Conservation (phyloP, 495 filamentous ascomycete genomes). For the Terfezia claveryi region DNA sequence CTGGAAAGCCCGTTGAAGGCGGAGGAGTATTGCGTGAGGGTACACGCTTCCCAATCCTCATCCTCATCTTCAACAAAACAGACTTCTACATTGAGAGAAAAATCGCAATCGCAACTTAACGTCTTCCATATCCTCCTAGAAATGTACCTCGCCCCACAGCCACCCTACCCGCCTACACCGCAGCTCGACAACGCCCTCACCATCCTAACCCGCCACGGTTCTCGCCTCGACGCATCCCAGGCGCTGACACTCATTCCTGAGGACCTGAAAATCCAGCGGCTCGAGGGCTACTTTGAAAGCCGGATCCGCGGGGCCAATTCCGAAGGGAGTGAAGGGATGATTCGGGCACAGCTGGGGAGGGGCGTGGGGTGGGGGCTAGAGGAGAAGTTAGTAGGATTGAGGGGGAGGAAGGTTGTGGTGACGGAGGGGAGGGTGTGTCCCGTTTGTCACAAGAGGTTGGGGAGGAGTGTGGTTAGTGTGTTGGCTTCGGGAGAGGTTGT, state of each 20-base stretch:
- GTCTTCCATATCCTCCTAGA: conserved; percentile 83
- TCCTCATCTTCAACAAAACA: conserved; percentile 17
- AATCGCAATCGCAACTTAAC: conserved; percentile 26
- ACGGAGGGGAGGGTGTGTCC: conserved; percentile 72
- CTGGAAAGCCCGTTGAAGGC: conserved; percentile 69
- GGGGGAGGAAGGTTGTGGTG: conserved; percentile 56
- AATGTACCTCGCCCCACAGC: conserved; percentile 68
- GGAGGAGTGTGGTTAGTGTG: conserved; percentile 65
- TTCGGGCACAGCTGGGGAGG: conserved; percentile 52
- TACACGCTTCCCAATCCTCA: neutral
- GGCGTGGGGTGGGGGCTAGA: conserved; percentile 52
- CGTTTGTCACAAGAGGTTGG: conserved; percentile 79
- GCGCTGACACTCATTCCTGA: conserved; percentile 74
- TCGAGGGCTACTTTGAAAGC: conserved; percentile 80
- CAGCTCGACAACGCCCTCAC: conserved; percentile 61
- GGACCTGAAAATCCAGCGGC: conserved; percentile 47
- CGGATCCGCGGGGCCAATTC: conserved; percentile 74
- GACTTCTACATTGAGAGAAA: conserved; percentile 1
- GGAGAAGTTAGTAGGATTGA: conserved; percentile 38
- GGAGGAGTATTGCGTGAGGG: conserved; percentile 46
- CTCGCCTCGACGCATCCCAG: conserved; percentile 65
- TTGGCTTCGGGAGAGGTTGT: conserved; percentile 41
- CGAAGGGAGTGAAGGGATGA: conserved; percentile 49
- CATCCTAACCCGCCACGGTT: conserved; percentile 78
- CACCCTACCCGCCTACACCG: conserved; percentile 34